A percentile compares a stretch with the other conserved stretches of the same genome.
These are phyloP conservation scores for Xylaria sp. DNA, from an alignment of 2,329 filamentous ascomycete genomes.

Conservation along the genomic window DNA sequence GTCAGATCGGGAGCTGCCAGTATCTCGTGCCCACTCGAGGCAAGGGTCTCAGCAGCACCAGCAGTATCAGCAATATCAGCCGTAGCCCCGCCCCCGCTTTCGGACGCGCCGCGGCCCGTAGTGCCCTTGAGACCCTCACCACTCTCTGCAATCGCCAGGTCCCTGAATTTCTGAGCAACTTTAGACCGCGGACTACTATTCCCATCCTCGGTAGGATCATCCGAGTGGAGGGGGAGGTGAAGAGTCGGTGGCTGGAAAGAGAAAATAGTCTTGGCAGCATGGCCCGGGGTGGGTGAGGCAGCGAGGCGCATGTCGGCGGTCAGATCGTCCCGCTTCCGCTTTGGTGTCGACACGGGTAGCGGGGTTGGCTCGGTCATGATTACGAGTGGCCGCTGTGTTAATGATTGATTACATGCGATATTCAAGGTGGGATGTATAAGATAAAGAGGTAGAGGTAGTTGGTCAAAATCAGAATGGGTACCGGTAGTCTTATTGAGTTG, in stretches of 20 bases:
- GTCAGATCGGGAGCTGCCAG: conserved; percentile 36
- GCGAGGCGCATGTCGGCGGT: conserved; percentile 48
- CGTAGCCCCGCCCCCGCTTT: conserved; percentile 60
- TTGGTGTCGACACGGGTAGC: conserved; percentile 54
- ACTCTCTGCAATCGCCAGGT: conserved; percentile 56
- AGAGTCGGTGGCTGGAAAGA: conserved; percentile 57
- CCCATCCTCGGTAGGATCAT: conserved; percentile 55
- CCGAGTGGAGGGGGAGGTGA: conserved; percentile 28
- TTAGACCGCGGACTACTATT: conserved; percentile 64
- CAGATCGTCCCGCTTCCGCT: conserved; percentile 58
- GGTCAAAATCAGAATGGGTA: background rate
- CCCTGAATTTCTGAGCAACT: conserved; percentile 64
- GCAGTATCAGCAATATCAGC: conserved; percentile 21
- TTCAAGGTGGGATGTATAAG: background rate
- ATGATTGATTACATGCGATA: background rate
- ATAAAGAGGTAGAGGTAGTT: background rate
- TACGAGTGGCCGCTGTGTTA: background rate
- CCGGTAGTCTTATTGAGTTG: background rate
- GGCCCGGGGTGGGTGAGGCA: conserved; percentile 43
- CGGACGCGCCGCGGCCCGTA: conserved; percentile 40
- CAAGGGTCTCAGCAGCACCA: conserved; percentile 36
- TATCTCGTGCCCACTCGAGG: conserved; percentile 23
- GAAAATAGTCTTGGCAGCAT: conserved; percentile 51
- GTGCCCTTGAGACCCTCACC: conserved; percentile 24
- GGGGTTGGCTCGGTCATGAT: conserved; percentile 42